Evolutionary conservation across 2,329 filamentous ascomycete genomes (phyloP).

Genomic region (Hortaea sp.): DNA sequence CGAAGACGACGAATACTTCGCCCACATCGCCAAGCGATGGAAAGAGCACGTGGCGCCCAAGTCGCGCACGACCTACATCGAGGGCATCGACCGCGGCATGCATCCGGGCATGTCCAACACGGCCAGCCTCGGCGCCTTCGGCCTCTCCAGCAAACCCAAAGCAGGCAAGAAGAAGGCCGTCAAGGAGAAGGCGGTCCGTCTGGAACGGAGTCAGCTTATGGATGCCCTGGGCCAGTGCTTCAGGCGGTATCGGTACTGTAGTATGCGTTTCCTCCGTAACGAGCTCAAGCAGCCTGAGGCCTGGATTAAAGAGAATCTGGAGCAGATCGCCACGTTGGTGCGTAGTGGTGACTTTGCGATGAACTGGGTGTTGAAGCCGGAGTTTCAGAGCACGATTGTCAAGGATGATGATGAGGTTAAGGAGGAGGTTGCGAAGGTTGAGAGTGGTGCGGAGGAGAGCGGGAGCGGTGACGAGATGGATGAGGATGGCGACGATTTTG

Average conservation of each 20-base stretch:
- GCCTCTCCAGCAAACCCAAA: constrained; percentile 21
- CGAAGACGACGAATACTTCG: constrained; percentile 59
- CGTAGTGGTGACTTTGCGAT: constrained; percentile 77
- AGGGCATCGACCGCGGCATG: constrained; percentile 24
- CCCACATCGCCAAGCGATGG: constrained; percentile 30
- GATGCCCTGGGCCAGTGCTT: constrained; percentile 79
- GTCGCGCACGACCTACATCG: constrained; percentile 40
- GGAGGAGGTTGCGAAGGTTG: constrained; percentile 34
- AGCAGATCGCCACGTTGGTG: constrained; percentile 72
- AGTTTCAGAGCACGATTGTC: constrained; percentile 45
- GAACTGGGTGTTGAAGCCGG: constrained; percentile 69
- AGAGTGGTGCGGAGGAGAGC: constrained; percentile 32
- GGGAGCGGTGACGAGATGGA: constrained; percentile 41
- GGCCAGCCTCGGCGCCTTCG: constrained; percentile 24
- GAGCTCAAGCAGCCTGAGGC: constrained; percentile 77
- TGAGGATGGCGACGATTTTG: constrained; percentile 38
- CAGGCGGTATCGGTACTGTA: constrained; percentile 81
- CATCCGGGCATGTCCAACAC: constrained; percentile 25
- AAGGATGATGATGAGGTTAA: constrained; percentile 30
- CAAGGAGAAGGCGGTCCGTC: constrained; percentile 80
- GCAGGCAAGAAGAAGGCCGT: constrained; percentile 32
- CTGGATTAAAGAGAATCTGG: constrained; percentile 78
- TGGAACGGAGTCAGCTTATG: constrained; percentile 77
- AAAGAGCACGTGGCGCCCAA: constrained; percentile 31
- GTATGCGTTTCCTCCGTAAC: constrained; percentile 75